These are phyloP conservation scores for Austroboletus niveus DNA, from an alignment of 1,284 basidiomycete species.

Conservation along the genomic window DNA sequence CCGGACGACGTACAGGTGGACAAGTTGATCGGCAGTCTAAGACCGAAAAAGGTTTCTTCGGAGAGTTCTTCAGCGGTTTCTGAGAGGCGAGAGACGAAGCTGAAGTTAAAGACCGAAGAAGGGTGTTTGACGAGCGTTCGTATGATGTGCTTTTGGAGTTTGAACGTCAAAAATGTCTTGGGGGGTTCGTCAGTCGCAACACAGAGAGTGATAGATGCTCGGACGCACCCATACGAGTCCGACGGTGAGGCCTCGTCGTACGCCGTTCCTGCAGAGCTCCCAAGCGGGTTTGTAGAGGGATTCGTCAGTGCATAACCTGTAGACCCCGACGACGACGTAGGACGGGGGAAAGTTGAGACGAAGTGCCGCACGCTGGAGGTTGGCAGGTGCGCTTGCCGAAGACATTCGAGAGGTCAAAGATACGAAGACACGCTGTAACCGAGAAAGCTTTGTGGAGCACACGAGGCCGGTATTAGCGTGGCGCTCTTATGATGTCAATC, in stretches of 20 bases:
- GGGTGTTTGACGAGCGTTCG: constrained; percentile 56
- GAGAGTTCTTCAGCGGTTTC: constrained; percentile 57
- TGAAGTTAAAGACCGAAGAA: constrained; percentile 37
- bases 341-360: constrained; percentile 71
- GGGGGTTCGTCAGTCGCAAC: background rate
- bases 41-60: constrained; percentile 61
- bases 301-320: constrained; percentile 67
- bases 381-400: constrained; percentile 34
- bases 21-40: constrained; percentile 60
- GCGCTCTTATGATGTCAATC: too few species aligned
- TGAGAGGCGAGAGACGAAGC: constrained; percentile 13
- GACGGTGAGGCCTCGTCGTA: constrained; percentile 56
- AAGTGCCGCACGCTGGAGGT: constrained; percentile 48
- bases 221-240: constrained; percentile 64
- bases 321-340: constrained; percentile 73
- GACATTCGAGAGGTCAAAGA: background rate
- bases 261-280: constrained; percentile 74
- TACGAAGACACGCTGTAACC: too few species aligned
- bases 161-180: constrained; percentile 62
- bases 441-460: too few species aligned
- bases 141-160: constrained; percentile 62
- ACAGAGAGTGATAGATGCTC: background rate
- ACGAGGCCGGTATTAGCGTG: too few species aligned
- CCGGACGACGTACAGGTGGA: constrained; percentile 54
- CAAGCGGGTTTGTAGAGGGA: constrained; percentile 65